Evolutionary conservation across 2,329 filamentous ascomycete genomes (phyloP).

Genomic region (Chaetomium sp.): DNA sequence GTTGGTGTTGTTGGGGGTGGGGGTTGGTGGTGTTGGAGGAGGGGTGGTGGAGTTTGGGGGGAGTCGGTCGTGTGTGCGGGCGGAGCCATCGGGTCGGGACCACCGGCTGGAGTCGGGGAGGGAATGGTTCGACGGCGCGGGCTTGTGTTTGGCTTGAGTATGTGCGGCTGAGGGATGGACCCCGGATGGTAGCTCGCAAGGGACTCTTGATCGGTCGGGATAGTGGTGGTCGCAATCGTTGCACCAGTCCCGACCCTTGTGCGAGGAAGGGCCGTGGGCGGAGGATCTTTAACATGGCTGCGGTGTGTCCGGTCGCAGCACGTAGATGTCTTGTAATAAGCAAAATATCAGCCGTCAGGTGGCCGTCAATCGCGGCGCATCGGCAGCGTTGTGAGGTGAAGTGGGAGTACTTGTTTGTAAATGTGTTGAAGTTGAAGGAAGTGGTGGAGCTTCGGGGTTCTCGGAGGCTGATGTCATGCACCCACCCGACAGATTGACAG

Average conservation of each 20-base stretch:
- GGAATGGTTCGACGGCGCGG: background rate
- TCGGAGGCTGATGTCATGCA: conserved; percentile 12
- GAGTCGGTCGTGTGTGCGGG: background rate
- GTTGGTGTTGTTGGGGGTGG: background rate
- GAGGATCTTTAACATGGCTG: conserved; percentile 12
- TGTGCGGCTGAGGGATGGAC: background rate
- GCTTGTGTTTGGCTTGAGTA: background rate
- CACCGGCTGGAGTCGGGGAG: background rate
- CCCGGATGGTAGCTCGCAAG: background rate
- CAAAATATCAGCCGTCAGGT: background rate
- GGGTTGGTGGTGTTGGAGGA: background rate
- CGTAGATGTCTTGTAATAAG: background rate
- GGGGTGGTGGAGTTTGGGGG: background rate
- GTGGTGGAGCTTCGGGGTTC: background rate
- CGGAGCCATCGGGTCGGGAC: background rate
- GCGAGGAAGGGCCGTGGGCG: background rate
- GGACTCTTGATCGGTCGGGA: background rate
- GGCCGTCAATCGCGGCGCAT: background rate
- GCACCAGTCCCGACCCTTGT: background rate
- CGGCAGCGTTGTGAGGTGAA: background rate
- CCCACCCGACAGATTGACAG: background rate
- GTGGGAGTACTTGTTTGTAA: too few species aligned
- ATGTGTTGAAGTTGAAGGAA: background rate
- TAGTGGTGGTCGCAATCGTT: background rate
- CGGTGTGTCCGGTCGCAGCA: background rate